Base-by-base conservation (phyloP, 805 yeast genomes). In the Candida caryicola region DNA sequence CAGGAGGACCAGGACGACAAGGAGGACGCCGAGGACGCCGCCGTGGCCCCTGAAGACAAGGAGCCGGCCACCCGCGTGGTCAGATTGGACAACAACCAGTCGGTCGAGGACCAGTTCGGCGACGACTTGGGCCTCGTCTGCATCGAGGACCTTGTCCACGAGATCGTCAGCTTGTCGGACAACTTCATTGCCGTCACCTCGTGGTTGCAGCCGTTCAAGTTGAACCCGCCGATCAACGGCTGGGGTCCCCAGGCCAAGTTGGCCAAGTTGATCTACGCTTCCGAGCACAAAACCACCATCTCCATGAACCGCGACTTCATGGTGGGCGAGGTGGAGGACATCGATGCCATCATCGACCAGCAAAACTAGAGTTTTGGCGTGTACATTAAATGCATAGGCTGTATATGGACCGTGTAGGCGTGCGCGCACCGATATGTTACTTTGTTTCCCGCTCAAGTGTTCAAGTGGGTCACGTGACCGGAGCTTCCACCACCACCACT, bases 91-190 rank as follows among this genome's bases (percentile, higher is more conserved):
- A 88, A 82, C 61, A 85, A 85, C 66, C 81, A 78, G 51, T 62
- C 80, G 29, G 81, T 85, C 36, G 95, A 85, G 64, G 89, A 84
- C 52, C 67, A 71, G 52, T 70, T 85, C 45, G 85, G 82, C 6
- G 64, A 60, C 34, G 62, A 59, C 29, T 65, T 69, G 38, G 89
- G 91, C 19, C 66, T 82, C 43, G 79, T 85, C 46, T 85, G 95
- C 76, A 74, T 83, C 14, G 93, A 85, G 66, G 95, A 85, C 62
- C 70, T 85, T 40, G 76, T 85, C 38, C 87, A 81, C 54, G 91
- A 85, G 62, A 71, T 85, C 37, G 70, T 68, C 15, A 59, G 79
- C 13, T 52, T 83, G 49, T 85, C 88, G 14, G 86, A 78, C 17
- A 64, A 73, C 44, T 85, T 85, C 68, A 77, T 79, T 50, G 62